A percentile compares a stretch with the other conserved stretches of the same genome.
phyloP scores from a whole-genome alignment of 2,329 filamentous ascomycete species.

The Aspergillus ruber region DNA sequence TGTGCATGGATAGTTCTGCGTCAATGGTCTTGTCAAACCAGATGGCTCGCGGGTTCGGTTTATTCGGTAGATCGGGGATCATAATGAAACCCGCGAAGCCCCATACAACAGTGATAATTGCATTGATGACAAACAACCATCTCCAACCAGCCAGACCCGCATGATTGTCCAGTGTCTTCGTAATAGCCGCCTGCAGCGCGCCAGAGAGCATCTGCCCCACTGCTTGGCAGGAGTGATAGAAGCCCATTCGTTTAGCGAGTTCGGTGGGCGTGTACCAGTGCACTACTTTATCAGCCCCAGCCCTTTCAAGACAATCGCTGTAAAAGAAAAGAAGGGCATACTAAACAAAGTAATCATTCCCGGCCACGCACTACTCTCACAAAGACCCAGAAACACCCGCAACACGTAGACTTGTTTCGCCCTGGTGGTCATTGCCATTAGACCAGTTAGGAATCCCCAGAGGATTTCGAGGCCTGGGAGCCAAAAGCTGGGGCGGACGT shows the following conservation, averaged over 20 bases:
- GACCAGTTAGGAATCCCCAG: constrained; percentile 25
- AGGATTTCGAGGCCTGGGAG: constrained; percentile 21
- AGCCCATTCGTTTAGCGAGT: constrained; percentile 27
- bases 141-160: constrained; percentile 29
- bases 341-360: constrained; percentile 27
- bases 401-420: constrained; percentile 25
- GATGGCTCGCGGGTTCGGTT: constrained; percentile 17
- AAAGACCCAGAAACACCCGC: constrained; percentile 24
- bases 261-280: constrained; percentile 36
- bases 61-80: constrained; percentile 35
- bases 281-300: constrained; percentile 2
- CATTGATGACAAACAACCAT: constrained; percentile 34
- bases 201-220: constrained; percentile 27
- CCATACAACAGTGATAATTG: constrained; percentile 32
- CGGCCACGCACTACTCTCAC: constrained; percentile 23
- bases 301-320: neutral
- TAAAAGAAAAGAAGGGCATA: constrained; percentile 2
- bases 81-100: constrained; percentile 30
- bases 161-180: constrained; percentile 24
- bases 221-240: constrained; percentile 25
- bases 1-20: constrained; percentile 37
- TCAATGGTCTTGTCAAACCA: constrained; percentile 34
- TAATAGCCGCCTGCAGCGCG: constrained; percentile 25
- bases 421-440: constrained; percentile 21
- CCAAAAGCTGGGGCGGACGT: constrained; percentile 25